Base-by-base conservation (phyloP, 345 rosid species). In the Moringa oleifera region DNA sequence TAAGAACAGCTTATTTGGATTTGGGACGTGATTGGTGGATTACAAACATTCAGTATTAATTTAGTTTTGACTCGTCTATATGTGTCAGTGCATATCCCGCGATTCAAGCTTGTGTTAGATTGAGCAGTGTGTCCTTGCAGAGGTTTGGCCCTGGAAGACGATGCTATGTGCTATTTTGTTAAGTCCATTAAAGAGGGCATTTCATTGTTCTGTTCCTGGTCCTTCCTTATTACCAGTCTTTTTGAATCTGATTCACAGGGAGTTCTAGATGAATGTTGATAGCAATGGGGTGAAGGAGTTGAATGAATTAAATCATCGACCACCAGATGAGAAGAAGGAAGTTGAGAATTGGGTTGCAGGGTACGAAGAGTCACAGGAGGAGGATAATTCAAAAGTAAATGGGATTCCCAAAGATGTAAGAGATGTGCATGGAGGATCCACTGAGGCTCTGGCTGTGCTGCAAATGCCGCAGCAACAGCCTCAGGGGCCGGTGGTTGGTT, bases 201-300 rank as follows among this genome's bases (percentile, higher is more conserved):
- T 63, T 64, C 59, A 25, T 20, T 65, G 63, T 61, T 66, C 53
- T n/a, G 57, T 18, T 59, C 24, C 67, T 74, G 71, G 56, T 20
- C 52, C 51, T 49, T 63, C 63, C 57, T 66, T 66, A 59, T 59
- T 67, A 61, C 59, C 69, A 55, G 72, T 68, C 25, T 51, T 59
- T 75, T 71, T 76, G 69, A 61, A 70, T 64, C 64, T 75, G 68
- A 77, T 52, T 75, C 53, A 76, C 80, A 64, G 73, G 75, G 68
- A 55, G 67, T 47, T 63, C 79, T 76, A 77, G 76, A 85, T 85
- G 96, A 77, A 68, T 19, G 76, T 59, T 68, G 75, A 82, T 65
- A 73, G 75, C 1, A 68, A 68, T 7, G 79, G 67, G 55, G 74
- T 53, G 55, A 50, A 75, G 52, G 82, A 67, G 55, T 72, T 72